Base-by-base conservation (phyloP, 1,284 basidiomycete species). In the Pseudomicrostroma phylloplanum region DNA sequence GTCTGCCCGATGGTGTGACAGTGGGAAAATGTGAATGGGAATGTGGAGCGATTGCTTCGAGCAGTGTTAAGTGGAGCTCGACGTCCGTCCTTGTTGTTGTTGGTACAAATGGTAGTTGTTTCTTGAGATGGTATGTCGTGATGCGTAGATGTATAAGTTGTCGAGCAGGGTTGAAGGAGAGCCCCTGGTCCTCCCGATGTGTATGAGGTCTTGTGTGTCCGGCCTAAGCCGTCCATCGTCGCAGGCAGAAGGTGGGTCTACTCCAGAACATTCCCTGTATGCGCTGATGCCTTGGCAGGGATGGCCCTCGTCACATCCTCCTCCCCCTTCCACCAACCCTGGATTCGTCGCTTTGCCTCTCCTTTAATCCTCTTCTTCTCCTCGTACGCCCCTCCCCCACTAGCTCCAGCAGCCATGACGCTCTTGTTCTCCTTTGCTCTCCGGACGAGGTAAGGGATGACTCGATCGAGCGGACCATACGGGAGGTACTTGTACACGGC, bases 351-450 rank as follows among this genome's bases (percentile, higher is more conserved):
- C 25, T 26, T 54, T 19, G 23, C 15, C 51, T 54, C 51, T 25
- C 51, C 25, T 15, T 25, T 21, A 6, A 54, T 19, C 51, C 51
- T 54, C 51, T 54, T 54, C 51, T 54, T 54, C 51, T 54, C 51
- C 51, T 54, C 51, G n/a, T 15, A 15, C 15, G 51, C 51, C 25
- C 51, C 51, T 4, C 51, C 51, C 23, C 51, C 51, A 21, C 51
- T 25, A 15, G 83, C 84, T 4, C 86, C 86, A 23, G 83, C 83
- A 19, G 83, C 83, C 68, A 88, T 81, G 58, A 88, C 81, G 11
- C 83, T 83, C 80, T 87, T 87, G 72, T 90, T 90, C 83, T 90
- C 89, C n/a, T 88, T 85, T 1, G 89, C 89, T 41, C 89, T 82
- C 51, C 88, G 83, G 25, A 86, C 84, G 17, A 89, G 83, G 77